A percentile compares a stretch with the other conserved stretches of the same genome.
Conservation (phyloP, 805 yeast species). For the Isabelozyma heimii region DNA sequence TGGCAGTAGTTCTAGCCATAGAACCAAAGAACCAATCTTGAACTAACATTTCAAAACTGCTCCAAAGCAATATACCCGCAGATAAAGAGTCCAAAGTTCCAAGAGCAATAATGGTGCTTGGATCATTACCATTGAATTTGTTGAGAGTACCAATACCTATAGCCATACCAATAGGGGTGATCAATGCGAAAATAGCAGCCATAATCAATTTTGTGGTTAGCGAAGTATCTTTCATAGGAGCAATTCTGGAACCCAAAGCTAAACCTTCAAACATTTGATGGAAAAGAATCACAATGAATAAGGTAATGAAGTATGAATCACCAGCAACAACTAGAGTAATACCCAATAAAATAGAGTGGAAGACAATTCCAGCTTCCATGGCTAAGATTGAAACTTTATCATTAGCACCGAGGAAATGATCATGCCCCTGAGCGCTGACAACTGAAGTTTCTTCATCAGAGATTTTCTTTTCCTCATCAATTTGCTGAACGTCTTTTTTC, state of each 20-base stretch:
- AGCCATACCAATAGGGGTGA: constrained; percentile 31
- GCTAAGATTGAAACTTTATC: constrained; percentile 11
- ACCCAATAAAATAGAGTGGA: constrained; percentile 30
- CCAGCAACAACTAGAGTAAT: constrained; percentile 28
- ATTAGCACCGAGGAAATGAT: constrained; percentile 1
- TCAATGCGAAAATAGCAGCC: constrained; percentile 18
- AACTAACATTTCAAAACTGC: constrained; percentile 29
- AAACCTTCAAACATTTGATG: constrained; percentile 32
- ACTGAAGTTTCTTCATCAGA: constrained; percentile 1
- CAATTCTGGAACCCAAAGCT: constrained; percentile 26
- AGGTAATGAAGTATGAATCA: constrained; percentile 23
- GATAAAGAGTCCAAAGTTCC: constrained; percentile 33
- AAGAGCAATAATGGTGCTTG: constrained; percentile 25
- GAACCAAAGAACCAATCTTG: constrained; percentile 26
- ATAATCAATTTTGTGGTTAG: constrained; percentile 11
- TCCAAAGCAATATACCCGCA: constrained; percentile 31
- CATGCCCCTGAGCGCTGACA: background rate
- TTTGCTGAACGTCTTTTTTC: background rate
- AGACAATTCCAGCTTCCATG: constrained; percentile 27
- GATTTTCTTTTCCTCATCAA: constrained; percentile 1
- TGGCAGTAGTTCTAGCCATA: constrained; percentile 11
- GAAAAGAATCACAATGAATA: constrained; percentile 28
- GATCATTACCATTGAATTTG: constrained; percentile 26
- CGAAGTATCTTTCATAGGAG: constrained; percentile 7
- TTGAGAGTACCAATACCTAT: constrained; percentile 27